Evolutionary conservation across 495 filamentous ascomycete genomes (phyloP), one percentile per base, ranked within the genome.

Genomic region (Immersiella caudata): DNA sequence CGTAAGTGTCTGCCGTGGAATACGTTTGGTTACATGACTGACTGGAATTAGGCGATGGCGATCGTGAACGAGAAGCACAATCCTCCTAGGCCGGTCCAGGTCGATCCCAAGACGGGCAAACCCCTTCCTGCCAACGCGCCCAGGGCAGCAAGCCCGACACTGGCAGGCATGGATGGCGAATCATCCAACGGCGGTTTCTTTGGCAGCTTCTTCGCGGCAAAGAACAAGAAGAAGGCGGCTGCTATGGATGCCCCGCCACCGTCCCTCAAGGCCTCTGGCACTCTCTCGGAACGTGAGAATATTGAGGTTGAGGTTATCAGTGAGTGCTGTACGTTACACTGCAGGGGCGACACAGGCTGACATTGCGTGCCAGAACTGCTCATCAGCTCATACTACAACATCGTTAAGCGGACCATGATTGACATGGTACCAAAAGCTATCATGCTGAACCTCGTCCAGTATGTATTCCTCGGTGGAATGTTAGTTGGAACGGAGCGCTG

Each of bases 201-300:
- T 77, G 94, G 94, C 66, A 94, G 91, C 76, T 98, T 98, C 86
- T 97, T 96, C 79, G 93, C 94, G 6, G 91, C 89, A 64, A 98
- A 97, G 86, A 98, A 97, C 79, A 99, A 98, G 87, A 99, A 98
- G 89, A 98, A 97, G 89, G 93, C 97, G 86, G 96, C 96, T 24
- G 93, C 94, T 65, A 98, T 98, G 96, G 96, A 98, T 73, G 82
- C 96, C 46, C 96, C 96, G 33, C 95, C 95, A 68, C 88, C 96
- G 55, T 92, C 86, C 50, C 86, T 99, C 66, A 99, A 97, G 81
- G 96, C 95, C 29, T 95, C 92, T 11, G 94, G 96, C 20, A 93
- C 87, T 25, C 81, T 99, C 65, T 94, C 90, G 24, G 96, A 99
- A 82, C 89, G 95, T 64, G 96, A 99, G 76, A 85, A 85, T 27